These are phyloP conservation scores for Priceomyces medius DNA, from an alignment of 805 yeast genomes.

Conservation along the genomic window DNA sequence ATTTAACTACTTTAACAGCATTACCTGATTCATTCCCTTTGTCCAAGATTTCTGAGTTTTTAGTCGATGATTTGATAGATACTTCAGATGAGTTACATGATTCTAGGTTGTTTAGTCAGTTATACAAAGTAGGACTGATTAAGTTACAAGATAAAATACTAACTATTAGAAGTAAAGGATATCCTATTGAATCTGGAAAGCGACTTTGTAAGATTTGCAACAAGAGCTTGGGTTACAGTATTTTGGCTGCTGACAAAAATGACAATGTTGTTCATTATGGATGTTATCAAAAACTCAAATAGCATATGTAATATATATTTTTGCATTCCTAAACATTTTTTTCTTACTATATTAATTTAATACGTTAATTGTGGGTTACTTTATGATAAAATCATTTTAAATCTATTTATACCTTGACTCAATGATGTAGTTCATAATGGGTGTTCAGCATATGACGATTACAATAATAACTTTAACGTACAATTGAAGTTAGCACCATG, in stretches of 20 bases:
- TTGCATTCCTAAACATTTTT: neutral
- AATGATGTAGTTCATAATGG: no score
- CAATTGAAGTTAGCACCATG: no score
- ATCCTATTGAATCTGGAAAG: constrained; percentile 36
- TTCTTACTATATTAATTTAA: neutral
- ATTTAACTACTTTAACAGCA: constrained; percentile 42
- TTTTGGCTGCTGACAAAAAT: constrained; percentile 49
- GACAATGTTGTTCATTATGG: constrained; percentile 56
- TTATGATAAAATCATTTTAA: no score
- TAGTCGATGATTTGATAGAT: constrained; percentile 45
- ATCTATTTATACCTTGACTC: no score
- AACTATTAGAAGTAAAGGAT: constrained; percentile 33
- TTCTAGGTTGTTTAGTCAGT: constrained; percentile 43
- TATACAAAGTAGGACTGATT: constrained; percentile 54
- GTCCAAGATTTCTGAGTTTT: constrained; percentile 39
- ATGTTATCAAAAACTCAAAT: constrained; percentile 29
- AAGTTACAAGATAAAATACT: constrained; percentile 46
- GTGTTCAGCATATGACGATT: no score
- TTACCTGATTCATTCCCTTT: constrained; percentile 55
- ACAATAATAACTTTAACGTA: no score
- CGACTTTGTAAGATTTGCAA: constrained; percentile 60
- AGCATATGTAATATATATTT: constrained; percentile 1
- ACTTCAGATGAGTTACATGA: constrained; percentile 40
- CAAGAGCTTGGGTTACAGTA: constrained; percentile 53
- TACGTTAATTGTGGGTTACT: no score